These are phyloP conservation scores for Talinum fruticosum DNA, from an alignment of 148 eudicot genomes.

Conservation along the genomic window DNA sequence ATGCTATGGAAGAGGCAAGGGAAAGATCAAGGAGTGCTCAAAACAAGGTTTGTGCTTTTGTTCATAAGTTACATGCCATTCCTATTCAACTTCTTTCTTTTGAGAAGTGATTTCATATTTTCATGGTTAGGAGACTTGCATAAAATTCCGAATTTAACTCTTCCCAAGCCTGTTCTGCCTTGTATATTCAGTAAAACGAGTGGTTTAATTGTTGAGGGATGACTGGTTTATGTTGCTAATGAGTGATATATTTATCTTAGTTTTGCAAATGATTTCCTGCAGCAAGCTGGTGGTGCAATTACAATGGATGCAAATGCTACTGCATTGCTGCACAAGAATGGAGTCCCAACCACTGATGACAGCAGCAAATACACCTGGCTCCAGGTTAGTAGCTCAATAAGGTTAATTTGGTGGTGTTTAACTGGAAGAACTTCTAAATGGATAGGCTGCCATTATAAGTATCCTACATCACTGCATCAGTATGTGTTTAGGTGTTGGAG, in stretches of 20 bases:
- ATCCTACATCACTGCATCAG: not conserved
- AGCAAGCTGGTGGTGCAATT: conserved; percentile 81
- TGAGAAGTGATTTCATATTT: not conserved
- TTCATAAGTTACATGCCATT: not conserved
- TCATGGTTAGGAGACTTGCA: not conserved
- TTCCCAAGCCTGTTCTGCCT: not conserved
- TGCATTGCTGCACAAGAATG: conserved; percentile 60
- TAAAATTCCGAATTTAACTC: not conserved
- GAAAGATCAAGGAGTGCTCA: conserved; percentile 89
- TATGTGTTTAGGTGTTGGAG: not conserved
- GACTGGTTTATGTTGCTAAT: not conserved
- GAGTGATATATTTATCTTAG: not conserved
- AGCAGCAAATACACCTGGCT: conserved; percentile 77
- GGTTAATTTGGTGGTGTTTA: not conserved
- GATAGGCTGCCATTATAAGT: not conserved
- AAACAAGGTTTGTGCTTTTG: conserved; percentile 51
- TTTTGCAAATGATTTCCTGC: conserved; percentile 21
- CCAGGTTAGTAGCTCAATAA: conserved; percentile 45
- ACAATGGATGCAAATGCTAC: conserved; percentile 96
- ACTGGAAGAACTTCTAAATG: not conserved
- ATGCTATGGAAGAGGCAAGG: conserved; percentile 88
- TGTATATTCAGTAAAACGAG: not conserved
- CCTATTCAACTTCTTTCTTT: not conserved
- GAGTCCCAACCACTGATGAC: conserved; percentile 70
- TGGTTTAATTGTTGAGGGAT: not conserved